A percentile compares a stretch with the other conserved stretches of the same genome.
Conservation (phyloP, 2,329 filamentous ascomycete genomes). For the Pseudogymnoascus sp. region DNA sequence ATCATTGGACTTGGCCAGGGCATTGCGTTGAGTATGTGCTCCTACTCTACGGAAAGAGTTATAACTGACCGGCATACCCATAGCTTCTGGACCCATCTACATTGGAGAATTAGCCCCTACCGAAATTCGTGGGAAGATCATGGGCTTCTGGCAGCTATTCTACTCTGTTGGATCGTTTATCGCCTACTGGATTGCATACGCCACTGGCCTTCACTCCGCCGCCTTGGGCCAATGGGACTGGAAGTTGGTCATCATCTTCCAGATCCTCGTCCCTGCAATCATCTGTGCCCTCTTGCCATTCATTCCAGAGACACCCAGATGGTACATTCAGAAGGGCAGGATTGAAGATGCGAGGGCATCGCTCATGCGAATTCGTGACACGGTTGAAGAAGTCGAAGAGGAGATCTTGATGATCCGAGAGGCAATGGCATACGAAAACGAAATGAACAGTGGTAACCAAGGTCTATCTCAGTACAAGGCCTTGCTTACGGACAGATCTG, state of each 20-base stretch:
- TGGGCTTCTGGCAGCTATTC: constrained; percentile 64
- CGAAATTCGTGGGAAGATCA: constrained; percentile 57
- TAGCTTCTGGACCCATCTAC: constrained; percentile 60
- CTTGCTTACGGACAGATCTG: constrained; percentile 54
- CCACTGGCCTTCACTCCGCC: constrained; percentile 45
- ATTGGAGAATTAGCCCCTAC: constrained; percentile 60
- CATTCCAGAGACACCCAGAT: constrained; percentile 62
- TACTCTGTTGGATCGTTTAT: constrained; percentile 59
- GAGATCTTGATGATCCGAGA: constrained; percentile 58
- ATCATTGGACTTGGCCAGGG: constrained; percentile 64
- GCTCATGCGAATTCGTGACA: constrained; percentile 53
- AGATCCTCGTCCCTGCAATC: constrained; percentile 55
- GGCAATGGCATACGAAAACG: constrained; percentile 64
- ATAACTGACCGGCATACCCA: constrained; percentile 6
- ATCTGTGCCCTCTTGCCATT: constrained; percentile 56
- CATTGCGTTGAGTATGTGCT: constrained; percentile 48
- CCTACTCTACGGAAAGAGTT: constrained; percentile 3
- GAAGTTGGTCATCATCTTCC: constrained; percentile 66
- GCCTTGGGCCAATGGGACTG: constrained; percentile 63
- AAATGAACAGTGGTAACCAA: constrained; percentile 56
- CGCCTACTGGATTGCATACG: constrained; percentile 59
- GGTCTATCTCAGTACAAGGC: constrained; percentile 62
- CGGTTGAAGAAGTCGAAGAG: constrained; percentile 57
- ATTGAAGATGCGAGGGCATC: constrained; percentile 50
- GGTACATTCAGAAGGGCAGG: constrained; percentile 55